These are phyloP conservation scores for Ramularia collo-cygni DNA, from an alignment of 2,329 filamentous ascomycete genomes.

Conservation along the genomic window DNA sequence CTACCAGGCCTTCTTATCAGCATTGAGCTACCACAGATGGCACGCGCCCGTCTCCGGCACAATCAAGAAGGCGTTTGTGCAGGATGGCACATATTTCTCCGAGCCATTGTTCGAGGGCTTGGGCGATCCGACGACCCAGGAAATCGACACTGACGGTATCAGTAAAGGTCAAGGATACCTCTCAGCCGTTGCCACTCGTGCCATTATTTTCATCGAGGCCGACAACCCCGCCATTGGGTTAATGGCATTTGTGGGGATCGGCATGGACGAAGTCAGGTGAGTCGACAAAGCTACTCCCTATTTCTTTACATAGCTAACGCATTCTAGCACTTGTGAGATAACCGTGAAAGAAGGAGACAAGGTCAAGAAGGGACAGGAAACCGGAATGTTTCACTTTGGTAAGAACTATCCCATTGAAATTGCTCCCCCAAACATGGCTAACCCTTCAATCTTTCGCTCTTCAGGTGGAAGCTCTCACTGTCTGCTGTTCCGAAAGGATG, in stretches of 20 bases:
- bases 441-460: too few relatives aligned
- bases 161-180: conserved; percentile 55
- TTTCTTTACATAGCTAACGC: conserved; percentile 29
- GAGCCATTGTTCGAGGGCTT: conserved; percentile 50
- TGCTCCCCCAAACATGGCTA: too few relatives aligned
- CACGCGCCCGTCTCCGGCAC: conserved; percentile 60
- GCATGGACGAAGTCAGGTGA: conserved; percentile 62
- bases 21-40: conserved; percentile 66
- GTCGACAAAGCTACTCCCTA: too few relatives aligned
- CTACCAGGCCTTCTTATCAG: conserved; percentile 64
- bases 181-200: conserved; percentile 60
- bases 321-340: conserved; percentile 53
- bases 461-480: conserved; percentile 66
- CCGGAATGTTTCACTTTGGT: conserved; percentile 69
- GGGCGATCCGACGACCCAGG: conserved; percentile 28
- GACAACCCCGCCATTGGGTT: conserved; percentile 61
- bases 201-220: conserved; percentile 63
- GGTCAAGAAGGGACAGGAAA: conserved; percentile 62
- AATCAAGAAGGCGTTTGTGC: conserved; percentile 50
- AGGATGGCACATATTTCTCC: conserved; percentile 62
- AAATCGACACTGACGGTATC: conserved; percentile 41
- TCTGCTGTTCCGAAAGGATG: conserved; percentile 56
- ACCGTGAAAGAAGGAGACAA: conserved; percentile 60
- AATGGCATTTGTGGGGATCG: conserved; percentile 63
- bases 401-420: too few relatives aligned